phyloP scores from a whole-genome alignment of 1,284 basidiomycete species.

The Schizophyllum amplum region DNA sequence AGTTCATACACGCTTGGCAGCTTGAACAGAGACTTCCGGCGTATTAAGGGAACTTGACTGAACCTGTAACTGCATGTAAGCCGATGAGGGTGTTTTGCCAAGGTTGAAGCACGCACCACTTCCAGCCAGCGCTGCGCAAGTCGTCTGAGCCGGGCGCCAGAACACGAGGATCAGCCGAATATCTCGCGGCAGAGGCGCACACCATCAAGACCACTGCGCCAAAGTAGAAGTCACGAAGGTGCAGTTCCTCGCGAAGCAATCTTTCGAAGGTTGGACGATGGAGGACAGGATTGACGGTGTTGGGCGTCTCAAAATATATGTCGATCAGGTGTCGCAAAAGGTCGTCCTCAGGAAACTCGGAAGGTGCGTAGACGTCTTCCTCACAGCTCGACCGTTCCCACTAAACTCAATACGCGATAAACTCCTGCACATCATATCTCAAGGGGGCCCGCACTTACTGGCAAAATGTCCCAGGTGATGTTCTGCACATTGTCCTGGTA shows the following conservation, averaged over 20 bases:
- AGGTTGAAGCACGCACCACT: slow-evolving; percentile 24
- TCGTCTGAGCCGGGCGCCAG: slow-evolving; percentile 23
- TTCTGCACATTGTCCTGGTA: not conserved
- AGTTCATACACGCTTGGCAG: slow-evolving; percentile 53
- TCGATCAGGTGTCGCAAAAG: slow-evolving; percentile 4
- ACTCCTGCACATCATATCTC: not conserved
- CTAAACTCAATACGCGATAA: slow-evolving; percentile 9
- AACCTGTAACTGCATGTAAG: not conserved
- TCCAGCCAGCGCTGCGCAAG: slow-evolving; percentile 56
- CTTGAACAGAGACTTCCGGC: slow-evolving; percentile 37
- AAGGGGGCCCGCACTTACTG: not conserved
- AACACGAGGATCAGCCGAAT: slow-evolving; percentile 2
- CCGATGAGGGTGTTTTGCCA: not conserved
- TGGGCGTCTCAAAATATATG: slow-evolving; percentile 6
- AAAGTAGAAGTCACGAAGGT: slow-evolving; percentile 4
- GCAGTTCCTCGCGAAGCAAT: slow-evolving; percentile 1
- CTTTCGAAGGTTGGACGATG: slow-evolving; percentile 9
- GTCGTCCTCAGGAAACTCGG: slow-evolving; percentile 11
- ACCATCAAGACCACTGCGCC: slow-evolving; percentile 9
- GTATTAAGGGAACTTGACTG: slow-evolving; percentile 10
- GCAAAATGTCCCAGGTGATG: not conserved
- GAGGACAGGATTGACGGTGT: slow-evolving; percentile 5
- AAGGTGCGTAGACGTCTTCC: slow-evolving; percentile 18
- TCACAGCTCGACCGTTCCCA: slow-evolving; percentile 23
- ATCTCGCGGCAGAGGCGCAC: slow-evolving; percentile 9